Evolutionary conservation across 179 eudicot species (phyloP).

Genomic region (Beta corolliflora): DNA sequence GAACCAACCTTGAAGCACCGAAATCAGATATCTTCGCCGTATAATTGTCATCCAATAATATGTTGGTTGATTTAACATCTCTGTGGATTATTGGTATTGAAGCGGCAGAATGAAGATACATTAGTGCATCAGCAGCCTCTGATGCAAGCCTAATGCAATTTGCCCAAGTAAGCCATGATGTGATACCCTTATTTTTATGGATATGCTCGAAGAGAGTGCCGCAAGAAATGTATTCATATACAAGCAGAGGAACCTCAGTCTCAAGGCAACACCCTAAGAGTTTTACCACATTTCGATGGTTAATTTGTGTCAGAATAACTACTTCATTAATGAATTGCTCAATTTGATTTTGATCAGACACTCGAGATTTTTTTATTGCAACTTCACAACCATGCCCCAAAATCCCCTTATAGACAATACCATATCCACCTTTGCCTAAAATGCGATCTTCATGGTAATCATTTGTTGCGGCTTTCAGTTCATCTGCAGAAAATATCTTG

Average conservation of each 20-base stretch:
- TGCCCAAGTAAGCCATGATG: background rate
- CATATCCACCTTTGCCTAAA: background rate
- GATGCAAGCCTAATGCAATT: background rate
- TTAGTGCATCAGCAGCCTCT: slow-evolving; percentile 7
- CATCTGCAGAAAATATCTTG: background rate
- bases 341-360: background rate
- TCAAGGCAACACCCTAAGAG: slow-evolving; percentile 1
- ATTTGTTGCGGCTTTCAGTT: background rate
- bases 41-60: background rate
- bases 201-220: background rate
- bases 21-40: background rate
- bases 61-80: background rate
- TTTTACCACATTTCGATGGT: background rate
- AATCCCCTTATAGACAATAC: background rate
- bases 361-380: background rate
- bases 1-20: slow-evolving; percentile 1
- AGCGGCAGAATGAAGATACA: background rate
- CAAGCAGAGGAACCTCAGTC: background rate
- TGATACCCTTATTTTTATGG: background rate
- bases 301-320: background rate
- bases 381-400: background rate
- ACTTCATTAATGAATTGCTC: slow-evolving; percentile 10
- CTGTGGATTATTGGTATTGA: background rate
- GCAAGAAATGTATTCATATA: background rate
- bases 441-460: background rate